These are phyloP conservation scores for Spatholobus suberectus DNA, from an alignment of 306 rosid species.

Conservation along the genomic window DNA sequence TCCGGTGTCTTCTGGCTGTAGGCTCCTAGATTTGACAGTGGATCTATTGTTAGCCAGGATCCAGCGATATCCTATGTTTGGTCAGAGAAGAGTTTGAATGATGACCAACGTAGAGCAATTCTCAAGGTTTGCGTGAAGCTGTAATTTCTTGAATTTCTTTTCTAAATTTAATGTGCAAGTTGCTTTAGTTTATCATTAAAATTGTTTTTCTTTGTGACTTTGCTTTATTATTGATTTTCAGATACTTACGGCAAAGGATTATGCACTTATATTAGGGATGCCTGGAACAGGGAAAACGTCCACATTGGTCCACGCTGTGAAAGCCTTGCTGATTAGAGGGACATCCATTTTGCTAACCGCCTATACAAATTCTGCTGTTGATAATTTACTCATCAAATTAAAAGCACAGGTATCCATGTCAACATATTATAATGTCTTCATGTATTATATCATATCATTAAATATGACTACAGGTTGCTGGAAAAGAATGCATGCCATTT, in stretches of 20 bases:
- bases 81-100: constrained; percentile 80
- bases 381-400: constrained; percentile 89
- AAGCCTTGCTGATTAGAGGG: constrained; percentile 89
- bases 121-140: constrained; percentile 68
- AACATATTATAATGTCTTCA: constrained; percentile 12
- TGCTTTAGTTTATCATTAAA: constrained; percentile 27
- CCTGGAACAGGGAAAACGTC: constrained; percentile 99
- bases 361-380: constrained; percentile 94
- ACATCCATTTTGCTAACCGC: constrained; percentile 93
- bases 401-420: constrained; percentile 74
- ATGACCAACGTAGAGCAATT: constrained; percentile 91
- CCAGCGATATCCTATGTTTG: constrained; percentile 88
- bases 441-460: constrained; percentile 2
- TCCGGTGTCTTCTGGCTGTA: constrained; percentile 44
- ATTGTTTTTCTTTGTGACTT: constrained; percentile 30
- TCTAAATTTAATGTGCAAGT: constrained; percentile 24
- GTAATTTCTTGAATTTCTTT: constrained; percentile 30
- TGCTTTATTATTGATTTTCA: constrained; percentile 44
- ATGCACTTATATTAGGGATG: constrained; percentile 94
- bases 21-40: constrained; percentile 96
- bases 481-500: constrained; percentile 11
- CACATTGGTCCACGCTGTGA: constrained; percentile 97
- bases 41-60: constrained; percentile 84
- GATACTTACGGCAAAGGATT: constrained; percentile 94
- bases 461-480: neutral